Evolutionary conservation across 495 filamentous ascomycete species (phyloP), one percentile per base, ranked within the genome.

Genomic region (Achaetomiella virescens): DNA sequence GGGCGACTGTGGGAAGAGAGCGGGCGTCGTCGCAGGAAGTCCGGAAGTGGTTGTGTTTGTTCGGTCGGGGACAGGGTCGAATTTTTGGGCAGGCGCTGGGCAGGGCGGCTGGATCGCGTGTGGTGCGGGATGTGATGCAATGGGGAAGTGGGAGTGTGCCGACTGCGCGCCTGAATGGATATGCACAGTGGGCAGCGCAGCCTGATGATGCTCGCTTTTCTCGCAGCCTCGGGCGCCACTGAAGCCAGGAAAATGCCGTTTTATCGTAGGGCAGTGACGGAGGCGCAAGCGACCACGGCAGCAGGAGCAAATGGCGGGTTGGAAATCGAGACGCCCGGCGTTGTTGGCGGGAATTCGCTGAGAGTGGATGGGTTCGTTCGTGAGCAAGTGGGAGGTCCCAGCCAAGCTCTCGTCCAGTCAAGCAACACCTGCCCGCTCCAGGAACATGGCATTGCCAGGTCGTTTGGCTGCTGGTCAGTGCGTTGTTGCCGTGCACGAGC

Each of bases 101-200:
- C 42, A 48, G 40, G 50, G 53, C 55, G 59, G 59, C 56, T 62
- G 54, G 63, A 60, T 67, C 63, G 65, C 63, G 67, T 67, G 65
- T 57, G 59, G 46, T 46, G 55, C 54, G 41, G 58, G 59, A 60
- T 53, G 62, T 67, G 68, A 68, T 71, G 68, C 66, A 71, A 67
- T 67, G 53, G 54, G 51, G 51, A 53, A 58, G 58, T 47, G 59
- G 56, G 61, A 52, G 59, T 48, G 27, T 46, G 47, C 53, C 33
- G 53, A 48, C 43, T 37, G 42, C 52, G 58, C 52, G 52, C 52
- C 48, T 47, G 48, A 21, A 42, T 35, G 47, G 52, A 55, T 46
- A 18, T 18, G 22, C 40, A 20, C 45, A 44, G 51, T 35, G 24
- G 41, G 48, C 40, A 18, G 42, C 12, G 57, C 38, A 44, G 36